These are phyloP conservation scores for Pyrus pyrifolia DNA, from an alignment of 306 rosid genomes.

Conservation along the genomic window DNA sequence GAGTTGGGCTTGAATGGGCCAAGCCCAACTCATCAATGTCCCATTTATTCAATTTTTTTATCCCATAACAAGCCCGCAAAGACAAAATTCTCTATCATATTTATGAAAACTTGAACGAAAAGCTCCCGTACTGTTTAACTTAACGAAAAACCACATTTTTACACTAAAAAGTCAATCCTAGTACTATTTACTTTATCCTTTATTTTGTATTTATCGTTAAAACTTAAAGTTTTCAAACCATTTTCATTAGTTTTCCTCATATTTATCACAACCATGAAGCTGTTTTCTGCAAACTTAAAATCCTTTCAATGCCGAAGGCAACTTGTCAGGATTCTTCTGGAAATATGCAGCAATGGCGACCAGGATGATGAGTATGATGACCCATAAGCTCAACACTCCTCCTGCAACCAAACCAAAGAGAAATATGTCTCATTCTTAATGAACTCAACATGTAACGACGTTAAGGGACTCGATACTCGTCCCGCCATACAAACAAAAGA, in stretches of 20 bases:
- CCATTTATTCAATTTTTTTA: background rate
- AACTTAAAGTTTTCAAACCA: no score
- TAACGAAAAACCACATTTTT: no score
- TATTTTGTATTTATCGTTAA: no score
- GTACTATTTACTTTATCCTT: no score
- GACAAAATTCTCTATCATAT: background rate
- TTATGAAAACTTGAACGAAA: background rate
- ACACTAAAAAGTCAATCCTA: no score
- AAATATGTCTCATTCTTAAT: background rate
- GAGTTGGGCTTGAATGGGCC: background rate
- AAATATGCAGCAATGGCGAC: slow-evolving; percentile 61
- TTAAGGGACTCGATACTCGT: background rate
- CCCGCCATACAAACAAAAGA: background rate
- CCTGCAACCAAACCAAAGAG: slow-evolving; percentile 33
- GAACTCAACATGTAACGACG: background rate
- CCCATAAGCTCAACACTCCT: slow-evolving; percentile 55
- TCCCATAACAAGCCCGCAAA: background rate
- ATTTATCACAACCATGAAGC: background rate
- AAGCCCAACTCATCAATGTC: background rate
- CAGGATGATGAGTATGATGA: slow-evolving; percentile 48
- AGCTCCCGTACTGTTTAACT: fast-evolving
- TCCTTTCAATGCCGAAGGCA: background rate
- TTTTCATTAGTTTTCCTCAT: no score
- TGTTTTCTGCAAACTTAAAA: background rate
- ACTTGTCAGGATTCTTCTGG: slow-evolving; percentile 21